A percentile compares a stretch with the other conserved stretches of the same genome.
These are phyloP conservation scores for Xylaria grammica DNA, from an alignment of 495 filamentous ascomycete species.

Conservation along the genomic window DNA sequence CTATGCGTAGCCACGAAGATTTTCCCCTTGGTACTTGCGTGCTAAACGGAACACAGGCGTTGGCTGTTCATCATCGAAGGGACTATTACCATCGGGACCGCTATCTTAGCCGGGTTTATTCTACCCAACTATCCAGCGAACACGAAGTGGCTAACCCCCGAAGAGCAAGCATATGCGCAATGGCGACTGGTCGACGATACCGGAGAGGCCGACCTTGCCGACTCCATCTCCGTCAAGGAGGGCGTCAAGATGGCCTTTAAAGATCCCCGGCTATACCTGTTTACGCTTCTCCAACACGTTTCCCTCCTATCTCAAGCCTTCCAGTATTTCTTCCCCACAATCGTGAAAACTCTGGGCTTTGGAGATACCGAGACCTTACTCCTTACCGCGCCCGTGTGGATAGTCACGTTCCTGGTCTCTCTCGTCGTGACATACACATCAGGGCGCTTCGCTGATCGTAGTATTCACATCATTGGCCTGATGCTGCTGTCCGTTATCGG, in stretches of 20 bases:
- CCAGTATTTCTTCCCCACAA: conserved; percentile 61
- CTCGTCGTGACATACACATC: conserved; percentile 46
- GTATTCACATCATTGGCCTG: conserved; percentile 50
- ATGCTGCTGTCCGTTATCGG: conserved; percentile 54
- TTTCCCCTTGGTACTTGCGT: neutral
- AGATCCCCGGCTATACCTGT: conserved; percentile 52
- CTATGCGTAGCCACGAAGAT: neutral
- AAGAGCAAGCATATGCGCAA: conserved; percentile 47
- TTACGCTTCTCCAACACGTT: conserved; percentile 52
- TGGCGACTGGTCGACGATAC: conserved; percentile 49
- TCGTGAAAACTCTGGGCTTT: conserved; percentile 59
- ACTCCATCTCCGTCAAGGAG: conserved; percentile 37
- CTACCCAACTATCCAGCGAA: conserved; percentile 52
- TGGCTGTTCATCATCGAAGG: conserved; percentile 52
- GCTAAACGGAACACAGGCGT: conserved; percentile 15
- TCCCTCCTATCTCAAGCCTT: conserved; percentile 49
- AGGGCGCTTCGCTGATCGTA: conserved; percentile 46
- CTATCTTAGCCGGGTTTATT: conserved; percentile 42
- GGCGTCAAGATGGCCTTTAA: conserved; percentile 44
- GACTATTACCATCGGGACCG: conserved; percentile 46
- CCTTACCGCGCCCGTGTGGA: conserved; percentile 58
- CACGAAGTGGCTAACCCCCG: conserved; percentile 48
- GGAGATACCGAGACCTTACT: conserved; percentile 55
- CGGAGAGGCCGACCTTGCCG: conserved; percentile 42
- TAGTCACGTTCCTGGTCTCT: conserved; percentile 39